Evolutionary conservation across 1,139 yeast species (phyloP).

Genomic region (Petasospora fabianii): DNA sequence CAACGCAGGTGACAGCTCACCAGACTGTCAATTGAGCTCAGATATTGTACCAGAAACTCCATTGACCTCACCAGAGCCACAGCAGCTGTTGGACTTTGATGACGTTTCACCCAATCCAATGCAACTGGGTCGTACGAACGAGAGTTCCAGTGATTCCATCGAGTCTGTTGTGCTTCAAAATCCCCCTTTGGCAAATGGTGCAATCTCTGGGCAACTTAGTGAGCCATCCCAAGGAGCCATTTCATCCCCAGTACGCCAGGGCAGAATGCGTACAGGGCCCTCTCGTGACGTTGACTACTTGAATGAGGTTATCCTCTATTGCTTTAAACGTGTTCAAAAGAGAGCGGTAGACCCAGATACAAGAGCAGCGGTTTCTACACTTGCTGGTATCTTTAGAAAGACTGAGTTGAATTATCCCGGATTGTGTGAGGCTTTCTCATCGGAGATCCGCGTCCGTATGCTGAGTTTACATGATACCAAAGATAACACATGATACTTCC

Average conservation of each 20-base stretch:
- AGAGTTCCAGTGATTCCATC: constrained; percentile 1
- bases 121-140: no score
- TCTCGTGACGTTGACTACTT: constrained; percentile 32
- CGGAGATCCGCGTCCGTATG: constrained; percentile 5
- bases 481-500: not conserved
- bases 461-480: no score
- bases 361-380: constrained; percentile 38
- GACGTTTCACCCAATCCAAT: not conserved
- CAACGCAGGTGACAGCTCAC: constrained; percentile 14
- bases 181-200: no score
- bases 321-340: constrained; percentile 41
- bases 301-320: constrained; percentile 35
- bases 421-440: constrained; percentile 51
- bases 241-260: no score
- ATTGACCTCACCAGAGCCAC: constrained; percentile 17
- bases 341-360: constrained; percentile 51
- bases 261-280: no score
- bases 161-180: constrained; percentile 5
- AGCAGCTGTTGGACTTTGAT: not conserved
- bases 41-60: constrained; percentile 17
- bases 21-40: constrained; percentile 17
- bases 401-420: constrained; percentile 60
- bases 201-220: no score
- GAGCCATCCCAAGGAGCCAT: not conserved
- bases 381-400: constrained; percentile 37